Conservation (phyloP, 129 eudicot species). For the Mikania micrantha region DNA sequence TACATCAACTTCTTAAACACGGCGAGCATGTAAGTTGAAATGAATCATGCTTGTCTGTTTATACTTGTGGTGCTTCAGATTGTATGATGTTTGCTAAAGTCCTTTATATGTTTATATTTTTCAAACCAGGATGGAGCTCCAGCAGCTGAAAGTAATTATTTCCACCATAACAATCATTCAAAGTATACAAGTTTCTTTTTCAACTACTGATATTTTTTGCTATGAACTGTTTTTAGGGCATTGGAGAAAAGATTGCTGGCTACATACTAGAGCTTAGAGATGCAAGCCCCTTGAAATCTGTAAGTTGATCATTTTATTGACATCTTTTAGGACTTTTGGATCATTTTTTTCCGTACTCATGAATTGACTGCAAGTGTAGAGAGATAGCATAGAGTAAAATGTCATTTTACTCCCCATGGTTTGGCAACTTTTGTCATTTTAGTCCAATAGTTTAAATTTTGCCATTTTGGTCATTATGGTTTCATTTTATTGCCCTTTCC, state of each 20-base stretch:
- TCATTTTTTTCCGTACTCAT: too few relatives aligned
- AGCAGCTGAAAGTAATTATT: constrained; percentile 61
- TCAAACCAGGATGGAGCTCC: constrained; percentile 60
- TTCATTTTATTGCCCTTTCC: too few relatives aligned
- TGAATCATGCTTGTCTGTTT: background rate
- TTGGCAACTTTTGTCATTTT: too few relatives aligned
- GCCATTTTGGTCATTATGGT: too few relatives aligned
- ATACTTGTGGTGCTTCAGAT: background rate
- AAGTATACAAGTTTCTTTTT: background rate
- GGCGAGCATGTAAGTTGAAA: constrained; percentile 52
- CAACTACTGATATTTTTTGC: background rate
- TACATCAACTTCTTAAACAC: constrained; percentile 65
- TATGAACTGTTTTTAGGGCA: constrained; percentile 46
- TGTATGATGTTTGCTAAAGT: background rate
- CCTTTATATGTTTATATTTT: background rate
- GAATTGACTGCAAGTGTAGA: too few relatives aligned
- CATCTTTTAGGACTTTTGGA: too few relatives aligned
- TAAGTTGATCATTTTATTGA: too few relatives aligned
- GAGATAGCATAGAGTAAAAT: too few relatives aligned
- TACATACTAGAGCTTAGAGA: constrained; percentile 82
- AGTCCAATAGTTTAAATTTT: too few relatives aligned
- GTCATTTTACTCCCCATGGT: too few relatives aligned
- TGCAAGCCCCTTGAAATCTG: constrained; percentile 74
- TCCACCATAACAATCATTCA: background rate
- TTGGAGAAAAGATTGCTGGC: constrained; percentile 79